A percentile compares a stretch with the other conserved stretches of the same genome.
Evolutionary conservation across 257 asterid genomes (phyloP).

Genomic region (Ajuga chamaepitys): DNA sequence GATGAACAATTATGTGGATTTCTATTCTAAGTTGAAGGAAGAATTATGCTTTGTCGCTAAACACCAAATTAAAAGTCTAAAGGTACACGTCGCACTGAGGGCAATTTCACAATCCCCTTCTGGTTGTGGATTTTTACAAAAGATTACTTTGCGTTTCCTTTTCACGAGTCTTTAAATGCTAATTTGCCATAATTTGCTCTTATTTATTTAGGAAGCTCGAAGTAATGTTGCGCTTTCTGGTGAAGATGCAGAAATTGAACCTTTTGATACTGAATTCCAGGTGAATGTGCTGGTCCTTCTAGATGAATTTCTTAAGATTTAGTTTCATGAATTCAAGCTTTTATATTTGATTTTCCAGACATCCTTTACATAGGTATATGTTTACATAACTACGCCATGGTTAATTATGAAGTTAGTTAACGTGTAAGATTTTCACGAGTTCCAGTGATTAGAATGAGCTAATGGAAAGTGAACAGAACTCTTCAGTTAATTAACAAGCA

Average conservation of each 20-base stretch:
- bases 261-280: slow-evolving; percentile 44
- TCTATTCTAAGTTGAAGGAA: slow-evolving; percentile 49
- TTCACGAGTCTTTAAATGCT: background rate
- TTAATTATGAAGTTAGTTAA: background rate
- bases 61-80: slow-evolving; percentile 35
- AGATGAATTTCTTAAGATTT: background rate
- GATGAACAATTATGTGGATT: slow-evolving; percentile 44
- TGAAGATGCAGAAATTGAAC: slow-evolving; percentile 25
- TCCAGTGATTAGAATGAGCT: background rate
- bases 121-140: background rate
- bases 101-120: background rate
- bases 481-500: background rate
- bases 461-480: background rate
- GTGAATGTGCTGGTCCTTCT: slow-evolving; percentile 24
- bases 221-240: slow-evolving; percentile 21
- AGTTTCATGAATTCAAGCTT: background rate
- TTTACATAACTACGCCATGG: background rate
- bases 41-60: slow-evolving; percentile 36
- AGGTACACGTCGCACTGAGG: slow-evolving; percentile 33
- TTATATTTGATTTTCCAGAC: background rate
- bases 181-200: background rate
- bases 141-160: slow-evolving; percentile 5
- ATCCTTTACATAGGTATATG: background rate
- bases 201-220: slow-evolving; percentile 30
- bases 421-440: background rate